Conservation (phyloP, 768 basidiomycete species). For the Hortiboletus flavorubellus region DNA sequence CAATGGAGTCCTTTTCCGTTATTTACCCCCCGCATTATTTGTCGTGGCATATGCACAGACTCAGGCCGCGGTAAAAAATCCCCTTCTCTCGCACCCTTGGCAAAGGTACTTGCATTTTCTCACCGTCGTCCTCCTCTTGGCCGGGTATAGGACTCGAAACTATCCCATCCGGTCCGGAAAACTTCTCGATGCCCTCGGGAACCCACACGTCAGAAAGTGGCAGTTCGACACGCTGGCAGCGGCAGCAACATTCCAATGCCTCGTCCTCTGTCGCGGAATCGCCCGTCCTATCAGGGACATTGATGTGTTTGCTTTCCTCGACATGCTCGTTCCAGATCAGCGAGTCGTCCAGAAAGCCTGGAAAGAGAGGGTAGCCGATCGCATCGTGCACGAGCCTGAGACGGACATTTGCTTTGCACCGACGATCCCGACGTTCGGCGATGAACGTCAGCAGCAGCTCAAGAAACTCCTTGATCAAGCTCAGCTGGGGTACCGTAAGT, state of each 20-base stretch:
- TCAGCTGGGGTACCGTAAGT: background rate
- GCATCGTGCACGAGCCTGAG: background rate
- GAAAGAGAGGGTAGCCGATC: slow-evolving; percentile 1
- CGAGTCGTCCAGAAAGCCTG: background rate
- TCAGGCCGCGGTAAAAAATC: background rate
- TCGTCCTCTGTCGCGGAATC: background rate
- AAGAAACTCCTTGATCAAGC: background rate
- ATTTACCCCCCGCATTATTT: background rate
- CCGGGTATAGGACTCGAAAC: background rate
- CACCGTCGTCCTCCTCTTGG: background rate
- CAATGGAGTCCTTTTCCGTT: background rate
- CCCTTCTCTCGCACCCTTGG: no score
- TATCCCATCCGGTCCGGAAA: background rate
- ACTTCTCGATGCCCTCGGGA: background rate
- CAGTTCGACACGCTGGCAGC: background rate
- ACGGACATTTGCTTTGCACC: background rate
- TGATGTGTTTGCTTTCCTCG: background rate
- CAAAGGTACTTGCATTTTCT: background rate
- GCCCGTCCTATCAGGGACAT: background rate
- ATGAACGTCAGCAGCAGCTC: background rate
- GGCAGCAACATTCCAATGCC: background rate
- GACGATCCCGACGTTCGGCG: background rate
- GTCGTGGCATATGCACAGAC: background rate
- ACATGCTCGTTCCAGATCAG: background rate
- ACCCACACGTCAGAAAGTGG: background rate